Conservation (phyloP, 2,329 filamentous ascomycete species). For the Fusarium austroafricanum region DNA sequence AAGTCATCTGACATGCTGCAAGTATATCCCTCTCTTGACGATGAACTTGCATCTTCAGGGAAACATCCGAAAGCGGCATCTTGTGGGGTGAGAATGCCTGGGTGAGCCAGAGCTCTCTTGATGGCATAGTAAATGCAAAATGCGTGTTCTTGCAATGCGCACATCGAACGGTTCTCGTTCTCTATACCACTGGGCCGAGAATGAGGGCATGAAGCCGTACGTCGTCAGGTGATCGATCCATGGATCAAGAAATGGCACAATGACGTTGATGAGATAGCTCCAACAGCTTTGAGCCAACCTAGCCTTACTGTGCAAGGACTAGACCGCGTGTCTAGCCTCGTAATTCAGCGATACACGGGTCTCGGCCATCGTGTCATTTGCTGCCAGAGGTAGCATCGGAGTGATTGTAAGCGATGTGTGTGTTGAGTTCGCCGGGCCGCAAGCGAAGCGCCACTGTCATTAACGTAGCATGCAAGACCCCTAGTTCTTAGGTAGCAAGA, state of each 20-base stretch:
- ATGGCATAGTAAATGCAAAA: no score
- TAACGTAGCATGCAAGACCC: background rate
- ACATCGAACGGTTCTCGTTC: background rate
- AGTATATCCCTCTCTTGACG: background rate
- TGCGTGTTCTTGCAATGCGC: background rate
- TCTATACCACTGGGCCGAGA: background rate
- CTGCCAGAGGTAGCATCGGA: background rate
- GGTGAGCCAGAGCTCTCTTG: background rate
- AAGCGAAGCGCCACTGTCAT: slow-evolving; percentile 2
- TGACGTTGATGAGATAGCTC: background rate
- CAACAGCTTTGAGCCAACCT: background rate
- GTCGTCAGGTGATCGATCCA: background rate
- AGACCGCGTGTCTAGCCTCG: background rate
- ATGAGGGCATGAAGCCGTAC: background rate
- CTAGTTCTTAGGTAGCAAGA: background rate
- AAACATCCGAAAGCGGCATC: background rate
- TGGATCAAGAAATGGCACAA: background rate
- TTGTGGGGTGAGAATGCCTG: background rate
- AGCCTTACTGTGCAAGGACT: background rate
- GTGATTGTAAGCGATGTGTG: background rate
- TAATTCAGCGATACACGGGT: background rate
- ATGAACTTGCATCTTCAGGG: background rate
- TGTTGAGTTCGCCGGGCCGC: background rate
- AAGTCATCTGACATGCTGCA: background rate
- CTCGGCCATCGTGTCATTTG: slow-evolving; percentile 1